Conservation (phyloP, 441 rosid genomes). For the Manihot esculenta region DNA sequence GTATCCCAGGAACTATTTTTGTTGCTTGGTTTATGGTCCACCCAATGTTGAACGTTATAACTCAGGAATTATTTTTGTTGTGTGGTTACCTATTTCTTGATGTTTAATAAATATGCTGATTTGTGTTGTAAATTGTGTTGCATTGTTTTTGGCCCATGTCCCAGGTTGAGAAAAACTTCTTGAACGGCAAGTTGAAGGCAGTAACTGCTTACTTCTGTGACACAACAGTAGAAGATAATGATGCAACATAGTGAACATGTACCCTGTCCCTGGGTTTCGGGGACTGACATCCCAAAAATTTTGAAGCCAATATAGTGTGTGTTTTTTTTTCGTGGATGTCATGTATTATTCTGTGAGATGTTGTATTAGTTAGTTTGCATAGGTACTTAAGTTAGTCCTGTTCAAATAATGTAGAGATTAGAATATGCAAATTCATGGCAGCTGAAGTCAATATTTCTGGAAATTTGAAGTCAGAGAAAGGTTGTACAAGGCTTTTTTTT, state of each 20-base stretch:
- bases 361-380: neutral
- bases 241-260: constrained; percentile 13
- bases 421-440: too few relatives aligned
- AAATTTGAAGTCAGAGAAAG: too few relatives aligned
- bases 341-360: neutral
- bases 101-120: neutral
- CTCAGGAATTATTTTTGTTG: neutral
- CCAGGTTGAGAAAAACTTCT: constrained; percentile 83
- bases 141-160: constrained; percentile 12
- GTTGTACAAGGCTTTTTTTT: too few relatives aligned
- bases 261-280: neutral
- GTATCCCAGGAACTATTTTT: neutral
- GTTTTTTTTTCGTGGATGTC: neutral
- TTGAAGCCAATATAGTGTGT: too few relatives aligned
- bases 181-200: constrained; percentile 86
- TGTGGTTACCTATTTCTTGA: neutral
- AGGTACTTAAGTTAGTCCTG: too few relatives aligned
- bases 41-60: neutral
- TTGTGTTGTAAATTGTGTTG: neutral
- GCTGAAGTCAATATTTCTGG: too few relatives aligned
- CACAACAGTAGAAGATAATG: constrained; percentile 7
- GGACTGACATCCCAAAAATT: neutral
- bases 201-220: constrained; percentile 75
- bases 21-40: neutral
- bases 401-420: too few relatives aligned